Evolutionary conservation across 2,329 filamentous ascomycete genomes (phyloP).

Genomic region (Aspergillus viridinutans): DNA sequence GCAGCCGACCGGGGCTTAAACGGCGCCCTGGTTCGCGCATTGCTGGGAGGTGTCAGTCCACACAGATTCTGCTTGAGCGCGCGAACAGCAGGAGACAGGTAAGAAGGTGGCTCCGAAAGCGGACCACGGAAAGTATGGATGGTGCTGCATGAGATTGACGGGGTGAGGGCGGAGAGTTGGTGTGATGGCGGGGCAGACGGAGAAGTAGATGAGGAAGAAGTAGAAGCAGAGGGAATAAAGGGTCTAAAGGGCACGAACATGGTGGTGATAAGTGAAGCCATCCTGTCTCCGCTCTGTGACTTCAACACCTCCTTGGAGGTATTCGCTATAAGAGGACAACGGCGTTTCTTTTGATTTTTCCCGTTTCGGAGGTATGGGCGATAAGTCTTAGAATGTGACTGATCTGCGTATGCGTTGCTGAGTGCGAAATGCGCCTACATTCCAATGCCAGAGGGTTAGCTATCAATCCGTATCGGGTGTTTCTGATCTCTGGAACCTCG

Average conservation of each 20-base stretch:
- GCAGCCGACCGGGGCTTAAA: constrained; percentile 83
- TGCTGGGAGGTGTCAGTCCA: constrained; percentile 55
- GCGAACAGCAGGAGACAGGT: constrained; percentile 32
- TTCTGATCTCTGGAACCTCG: neutral
- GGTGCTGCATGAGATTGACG: constrained; percentile 28
- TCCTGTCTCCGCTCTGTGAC: constrained; percentile 29
- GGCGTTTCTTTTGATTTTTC: constrained; percentile 13
- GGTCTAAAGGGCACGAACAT: constrained; percentile 59
- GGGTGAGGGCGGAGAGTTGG: constrained; percentile 18
- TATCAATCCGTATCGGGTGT: neutral
- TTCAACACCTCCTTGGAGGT: neutral
- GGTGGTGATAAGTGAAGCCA: constrained; percentile 77
- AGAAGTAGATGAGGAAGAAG: constrained; percentile 20
- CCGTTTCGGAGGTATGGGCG: constrained; percentile 11
- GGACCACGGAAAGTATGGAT: constrained; percentile 28
- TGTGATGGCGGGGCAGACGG: constrained; percentile 12
- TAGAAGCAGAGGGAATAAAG: constrained; percentile 27
- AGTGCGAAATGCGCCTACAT: constrained; percentile 19
- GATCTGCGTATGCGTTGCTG: constrained; percentile 14
- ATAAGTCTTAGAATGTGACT: constrained; percentile 1
- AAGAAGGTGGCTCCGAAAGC: constrained; percentile 30
- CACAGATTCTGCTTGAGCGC: constrained; percentile 34
- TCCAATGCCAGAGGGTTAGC: constrained; percentile 16
- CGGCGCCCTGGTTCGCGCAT: constrained; percentile 81
- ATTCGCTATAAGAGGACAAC: constrained; percentile 1